A percentile compares a stretch with the other conserved stretches of the same genome.
Conservation (phyloP, 139 green algal species). For the Auxenochlorella protothecoides region DNA sequence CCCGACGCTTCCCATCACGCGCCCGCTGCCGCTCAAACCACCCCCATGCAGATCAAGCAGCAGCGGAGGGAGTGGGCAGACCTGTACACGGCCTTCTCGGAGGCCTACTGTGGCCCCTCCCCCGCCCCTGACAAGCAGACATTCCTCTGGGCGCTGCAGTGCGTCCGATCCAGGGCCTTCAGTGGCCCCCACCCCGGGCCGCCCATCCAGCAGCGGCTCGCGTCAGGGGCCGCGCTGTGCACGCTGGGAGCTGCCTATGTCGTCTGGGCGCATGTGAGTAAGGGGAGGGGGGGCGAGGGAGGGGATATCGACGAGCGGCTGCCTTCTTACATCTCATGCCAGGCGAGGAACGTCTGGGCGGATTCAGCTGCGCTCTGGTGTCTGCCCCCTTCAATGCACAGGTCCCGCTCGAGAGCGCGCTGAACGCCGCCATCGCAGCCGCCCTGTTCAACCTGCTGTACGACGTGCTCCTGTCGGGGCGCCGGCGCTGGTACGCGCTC, state of each 20-base stretch:
- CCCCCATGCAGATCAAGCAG: conserved; percentile 37
- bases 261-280: conserved; percentile 8
- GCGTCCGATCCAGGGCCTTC: conserved; percentile 70
- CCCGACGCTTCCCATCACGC: too few species aligned
- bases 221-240: conserved; percentile 15
- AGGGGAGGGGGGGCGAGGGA: too few species aligned
- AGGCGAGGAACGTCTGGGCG: too few species aligned
- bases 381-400: too few species aligned
- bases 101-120: conserved; percentile 1
- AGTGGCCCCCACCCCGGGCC: conserved; percentile 66
- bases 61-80: conserved; percentile 52
- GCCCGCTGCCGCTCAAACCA: neutral
- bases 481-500: conserved; percentile 31
- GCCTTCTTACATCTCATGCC: too few species aligned
- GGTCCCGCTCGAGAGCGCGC: conserved; percentile 19
- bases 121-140: conserved; percentile 13
- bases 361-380: too few species aligned
- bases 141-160: conserved; percentile 58
- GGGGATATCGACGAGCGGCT: too few species aligned
- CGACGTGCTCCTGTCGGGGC: conserved; percentile 29
- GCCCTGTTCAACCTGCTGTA: conserved; percentile 50
- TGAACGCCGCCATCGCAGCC: conserved; percentile 41
- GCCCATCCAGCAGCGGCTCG: conserved; percentile 9
- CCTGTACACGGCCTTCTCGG: conserved; percentile 30
- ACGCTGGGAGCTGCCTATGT: conserved; percentile 6